phyloP scores from a whole-genome alignment of 768 basidiomycete species.

The Agrocybe praecox region DNA sequence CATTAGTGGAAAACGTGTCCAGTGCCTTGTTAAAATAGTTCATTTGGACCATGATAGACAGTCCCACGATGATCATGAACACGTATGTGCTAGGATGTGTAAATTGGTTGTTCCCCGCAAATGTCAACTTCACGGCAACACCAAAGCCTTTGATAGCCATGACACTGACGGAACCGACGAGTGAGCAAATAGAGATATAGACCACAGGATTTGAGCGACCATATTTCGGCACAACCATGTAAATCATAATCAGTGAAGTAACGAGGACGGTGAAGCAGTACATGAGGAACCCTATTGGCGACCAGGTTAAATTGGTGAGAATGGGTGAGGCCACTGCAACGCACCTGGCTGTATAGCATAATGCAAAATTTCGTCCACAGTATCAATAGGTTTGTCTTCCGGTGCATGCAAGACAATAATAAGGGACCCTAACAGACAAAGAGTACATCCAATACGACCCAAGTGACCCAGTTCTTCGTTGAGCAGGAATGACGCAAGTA shows the following conservation, averaged over 20 bases:
- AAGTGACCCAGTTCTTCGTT: constrained; percentile 94
- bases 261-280: constrained; percentile 88
- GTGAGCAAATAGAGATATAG: constrained; percentile 95
- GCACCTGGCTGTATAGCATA: constrained; percentile 94
- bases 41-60: constrained; percentile 92
- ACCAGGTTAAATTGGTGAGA: not conserved
- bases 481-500: constrained; percentile 91
- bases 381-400: constrained; percentile 90
- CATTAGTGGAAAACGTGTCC: constrained; percentile 95
- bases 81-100: constrained; percentile 95
- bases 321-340: constrained; percentile 17
- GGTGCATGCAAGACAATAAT: constrained; percentile 97
- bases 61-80: constrained; percentile 78
- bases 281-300: constrained; percentile 74
- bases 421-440: constrained; percentile 85
- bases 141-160: constrained; percentile 99
- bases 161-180: constrained; percentile 95
- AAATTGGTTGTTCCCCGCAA: constrained; percentile 94
- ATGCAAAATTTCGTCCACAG: constrained; percentile 89
- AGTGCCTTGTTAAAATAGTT: constrained; percentile 98
- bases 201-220: constrained; percentile 89
- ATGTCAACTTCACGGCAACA: constrained; percentile 92
- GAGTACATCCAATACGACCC: constrained; percentile 82
- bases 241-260: constrained; percentile 86
- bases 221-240: constrained; percentile 78